Conservation (phyloP, 1,139 yeast genomes). For the Saccharomyces hybrid region DNA sequence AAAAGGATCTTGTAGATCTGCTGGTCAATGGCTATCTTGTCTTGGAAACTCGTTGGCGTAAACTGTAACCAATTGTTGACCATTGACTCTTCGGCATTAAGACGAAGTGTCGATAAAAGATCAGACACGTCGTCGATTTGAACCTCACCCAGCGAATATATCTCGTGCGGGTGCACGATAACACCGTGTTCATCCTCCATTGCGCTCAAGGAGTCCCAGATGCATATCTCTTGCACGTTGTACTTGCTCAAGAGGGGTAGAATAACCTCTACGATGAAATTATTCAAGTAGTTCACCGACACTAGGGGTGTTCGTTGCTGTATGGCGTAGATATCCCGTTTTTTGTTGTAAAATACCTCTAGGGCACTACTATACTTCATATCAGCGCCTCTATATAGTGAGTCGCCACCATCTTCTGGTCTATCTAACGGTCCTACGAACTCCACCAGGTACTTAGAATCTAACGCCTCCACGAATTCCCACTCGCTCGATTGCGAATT, state of each 20-base stretch:
- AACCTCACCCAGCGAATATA: conserved; percentile 21
- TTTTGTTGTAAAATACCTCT: conserved; percentile 46
- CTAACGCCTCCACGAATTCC: conserved; percentile 46
- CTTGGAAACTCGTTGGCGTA: conserved; percentile 20
- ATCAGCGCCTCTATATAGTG: conserved; percentile 5
- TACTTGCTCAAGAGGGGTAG: conserved; percentile 40
- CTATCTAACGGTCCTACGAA: conserved; percentile 73
- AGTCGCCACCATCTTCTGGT: conserved; percentile 10
- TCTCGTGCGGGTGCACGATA: conserved; percentile 19
- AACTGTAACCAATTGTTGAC: conserved; percentile 22
- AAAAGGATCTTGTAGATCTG: conserved; percentile 25
- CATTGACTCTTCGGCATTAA: conserved; percentile 14
- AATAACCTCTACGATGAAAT: conserved; percentile 49
- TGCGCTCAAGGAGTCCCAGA: conserved; percentile 69
- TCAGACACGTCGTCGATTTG: conserved; percentile 18
- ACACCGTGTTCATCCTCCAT: conserved; percentile 32
- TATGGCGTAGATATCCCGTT: conserved; percentile 44
- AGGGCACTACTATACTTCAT: conserved; percentile 44
- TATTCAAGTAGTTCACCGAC: conserved; percentile 45
- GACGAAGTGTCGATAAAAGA: conserved; percentile 17
- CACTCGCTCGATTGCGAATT: conserved; percentile 47
- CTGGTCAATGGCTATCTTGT: conserved; percentile 26
- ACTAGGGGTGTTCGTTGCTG: conserved; percentile 84
- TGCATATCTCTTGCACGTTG: conserved; percentile 42
- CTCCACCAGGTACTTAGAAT: conserved; percentile 62